Percentiles rank a stretch among this genome's conserved stretches.
phyloP scores from a whole-genome alignment of 805 yeast genomes.

The Metschnikowia henanensis region DNA sequence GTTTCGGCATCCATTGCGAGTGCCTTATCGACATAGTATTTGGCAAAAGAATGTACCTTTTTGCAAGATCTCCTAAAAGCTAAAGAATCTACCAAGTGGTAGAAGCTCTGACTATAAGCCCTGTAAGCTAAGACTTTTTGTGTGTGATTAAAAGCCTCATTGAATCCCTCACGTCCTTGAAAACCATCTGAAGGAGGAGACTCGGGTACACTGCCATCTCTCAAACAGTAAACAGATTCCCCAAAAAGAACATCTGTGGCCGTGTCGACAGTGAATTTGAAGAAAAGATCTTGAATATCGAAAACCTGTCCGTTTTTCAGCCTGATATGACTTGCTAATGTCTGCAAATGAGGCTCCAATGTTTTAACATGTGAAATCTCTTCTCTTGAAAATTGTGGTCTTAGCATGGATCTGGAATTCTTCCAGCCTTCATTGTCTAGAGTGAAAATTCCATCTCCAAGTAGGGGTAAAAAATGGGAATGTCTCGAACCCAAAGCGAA shows the following conservation, averaged over 20 bases:
- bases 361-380: conserved; percentile 41
- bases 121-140: conserved; percentile 34
- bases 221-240: conserved; percentile 35
- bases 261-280: conserved; percentile 40
- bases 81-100: conserved; percentile 24
- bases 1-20: conserved; percentile 17
- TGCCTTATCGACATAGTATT: conserved; percentile 19
- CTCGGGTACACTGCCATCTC: conserved; percentile 30
- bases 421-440: conserved; percentile 45
- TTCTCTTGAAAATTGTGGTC: conserved; percentile 46
- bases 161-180: conserved; percentile 35
- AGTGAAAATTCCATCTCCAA: conserved; percentile 46
- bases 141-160: conserved; percentile 34
- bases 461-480: conserved; percentile 34
- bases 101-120: conserved; percentile 31
- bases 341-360: conserved; percentile 42
- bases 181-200: conserved; percentile 19
- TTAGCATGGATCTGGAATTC: conserved; percentile 42
- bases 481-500: conserved; percentile 41
- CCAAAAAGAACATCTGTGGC: conserved; percentile 45
- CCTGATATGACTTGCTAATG: conserved; percentile 30
- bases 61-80: conserved; percentile 32
- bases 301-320: conserved; percentile 28
- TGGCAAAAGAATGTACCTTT: conserved; percentile 25
- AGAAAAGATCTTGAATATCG: conserved; percentile 41